phyloP scores from a whole-genome alignment of 768 basidiomycete species.

The Tephrocybe rancida region DNA sequence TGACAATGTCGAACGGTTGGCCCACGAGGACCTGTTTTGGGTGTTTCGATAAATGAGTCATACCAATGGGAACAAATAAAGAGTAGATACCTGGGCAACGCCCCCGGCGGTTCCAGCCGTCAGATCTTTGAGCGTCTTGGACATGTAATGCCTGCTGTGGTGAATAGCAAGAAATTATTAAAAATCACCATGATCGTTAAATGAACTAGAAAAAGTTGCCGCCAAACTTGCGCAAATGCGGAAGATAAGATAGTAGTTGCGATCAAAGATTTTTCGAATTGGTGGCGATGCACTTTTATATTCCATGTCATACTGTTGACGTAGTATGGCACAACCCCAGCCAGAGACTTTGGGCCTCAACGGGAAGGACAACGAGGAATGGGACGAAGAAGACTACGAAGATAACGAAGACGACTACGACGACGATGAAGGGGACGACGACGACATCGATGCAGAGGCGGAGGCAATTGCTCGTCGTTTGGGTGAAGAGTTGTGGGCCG shows the following conservation, averaged over 20 bases:
- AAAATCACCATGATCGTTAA: conserved; percentile 10
- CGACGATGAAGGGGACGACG: conserved; percentile 61
- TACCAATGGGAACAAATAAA: conserved; percentile 7
- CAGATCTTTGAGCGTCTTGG: conserved; percentile 82
- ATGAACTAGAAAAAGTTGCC: conserved; percentile 13
- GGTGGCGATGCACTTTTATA: conserved; percentile 14
- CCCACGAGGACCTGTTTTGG: conserved; percentile 75
- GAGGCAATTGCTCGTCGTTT: conserved; percentile 74
- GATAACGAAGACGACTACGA: conserved; percentile 19
- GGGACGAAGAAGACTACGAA: conserved; percentile 46
- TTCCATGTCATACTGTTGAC: neutral
- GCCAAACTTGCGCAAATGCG: conserved; percentile 34
- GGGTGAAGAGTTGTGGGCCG: conserved; percentile 79
- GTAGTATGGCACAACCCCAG: conserved; percentile 11
- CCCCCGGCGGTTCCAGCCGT: conserved; percentile 91
- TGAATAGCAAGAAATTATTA: conserved; percentile 6
- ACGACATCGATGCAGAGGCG: conserved; percentile 68
- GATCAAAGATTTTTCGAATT: conserved; percentile 3
- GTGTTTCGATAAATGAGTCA: conserved; percentile 18
- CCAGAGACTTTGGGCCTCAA: conserved; percentile 8
- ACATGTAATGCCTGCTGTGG: conserved; percentile 32
- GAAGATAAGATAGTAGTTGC: conserved; percentile 30
- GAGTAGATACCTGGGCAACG: conserved; percentile 71
- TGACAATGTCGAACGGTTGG: conserved; percentile 96
- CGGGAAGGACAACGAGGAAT: conserved; percentile 34